Evolutionary conservation across 2,329 filamentous ascomycete genomes (phyloP), one percentile per base, ranked within the genome.

Genomic region (Sporothrix phasma): DNA sequence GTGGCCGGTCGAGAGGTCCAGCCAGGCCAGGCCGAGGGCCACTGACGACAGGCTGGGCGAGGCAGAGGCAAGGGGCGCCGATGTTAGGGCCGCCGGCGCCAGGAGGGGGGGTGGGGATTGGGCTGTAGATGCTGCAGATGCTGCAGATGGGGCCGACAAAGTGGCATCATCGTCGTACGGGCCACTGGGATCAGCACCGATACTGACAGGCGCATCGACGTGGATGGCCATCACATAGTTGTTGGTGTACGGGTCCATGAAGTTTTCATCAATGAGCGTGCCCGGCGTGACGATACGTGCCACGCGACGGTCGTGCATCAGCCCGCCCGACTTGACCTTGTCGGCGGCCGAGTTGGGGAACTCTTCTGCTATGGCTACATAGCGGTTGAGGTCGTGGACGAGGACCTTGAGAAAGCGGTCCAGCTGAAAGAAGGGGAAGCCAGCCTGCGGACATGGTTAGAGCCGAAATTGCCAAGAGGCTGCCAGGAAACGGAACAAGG

Each of bases 261-360:
- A 99, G 70, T 92, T 92, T 76, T 99, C 94, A 74, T 99, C 94
- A 69, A 99, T 96, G 62, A 99, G 79, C 1, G 94, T 99, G 22
- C 94, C 94, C 1, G 94, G 92, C 0, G 94, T 97, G 71, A 99
- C 86, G 69, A 99, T 88, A 64, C 94, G 87, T 19, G 90, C 84
- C 15, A 99, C 91, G 69, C 81, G 86, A 29, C 94, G 88, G 73
- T 95, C 89, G 73, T 94, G 95, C 79, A 93, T 80, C 67, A 93
- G 77, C 3, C 90, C 91, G 15, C 90, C 90, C 22, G 85, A 82
- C 72, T 88, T 93, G 68, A 88, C 78, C 74, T 85, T 90, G 64
- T 85, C 85, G 3, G 86, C 80, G 4, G 84, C 80, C 67, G 86
- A 82, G 71, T 94, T 89, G 19, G 88, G 86, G 70, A 95, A 93